Evolutionary conservation across 2,329 filamentous ascomycete species (phyloP).

Genomic region (Conoideocrella luteorostrata): DNA sequence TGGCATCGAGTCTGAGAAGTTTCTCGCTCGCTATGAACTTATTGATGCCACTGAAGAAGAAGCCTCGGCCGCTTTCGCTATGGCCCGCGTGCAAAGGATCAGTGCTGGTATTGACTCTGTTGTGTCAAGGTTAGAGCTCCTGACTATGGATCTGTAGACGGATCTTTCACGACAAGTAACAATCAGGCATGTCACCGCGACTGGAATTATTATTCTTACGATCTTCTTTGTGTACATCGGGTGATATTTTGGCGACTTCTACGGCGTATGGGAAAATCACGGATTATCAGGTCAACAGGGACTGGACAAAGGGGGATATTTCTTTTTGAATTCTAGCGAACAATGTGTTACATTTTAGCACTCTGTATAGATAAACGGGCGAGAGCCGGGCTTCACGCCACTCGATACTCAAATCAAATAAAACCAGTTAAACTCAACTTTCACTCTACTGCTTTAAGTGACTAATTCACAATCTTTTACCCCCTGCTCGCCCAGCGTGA

Average conservation of each 20-base stretch:
- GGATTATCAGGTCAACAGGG: background rate
- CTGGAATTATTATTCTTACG: background rate
- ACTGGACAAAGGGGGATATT: slow-evolving; percentile 1
- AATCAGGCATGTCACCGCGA: background rate
- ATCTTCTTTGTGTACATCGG: slow-evolving; percentile 6
- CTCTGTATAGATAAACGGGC: slow-evolving; percentile 10
- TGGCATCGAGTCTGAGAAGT: slow-evolving; percentile 58
- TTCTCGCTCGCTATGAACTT: slow-evolving; percentile 56
- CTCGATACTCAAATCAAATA: background rate
- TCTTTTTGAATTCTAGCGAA: slow-evolving; percentile 1
- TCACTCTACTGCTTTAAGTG: too few species aligned
- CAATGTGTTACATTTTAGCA: slow-evolving; percentile 2
- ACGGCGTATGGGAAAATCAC: slow-evolving; percentile 8
- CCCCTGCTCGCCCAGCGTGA: too few species aligned
- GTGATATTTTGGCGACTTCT: background rate
- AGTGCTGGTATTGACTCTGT: slow-evolving; percentile 30
- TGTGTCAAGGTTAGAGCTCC: slow-evolving; percentile 29
- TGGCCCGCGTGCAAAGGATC: slow-evolving; percentile 46
- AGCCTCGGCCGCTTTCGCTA: slow-evolving; percentile 33
- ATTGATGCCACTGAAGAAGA: slow-evolving; percentile 51
- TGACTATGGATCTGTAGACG: slow-evolving; percentile 28
- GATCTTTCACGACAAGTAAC: background rate
- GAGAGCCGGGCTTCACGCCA: slow-evolving; percentile 7
- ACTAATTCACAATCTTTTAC: too few species aligned
- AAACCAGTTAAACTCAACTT: background rate